Base-by-base conservation (phyloP, 306 rosid genomes). In the Ammopiptanthus mongolicus region DNA sequence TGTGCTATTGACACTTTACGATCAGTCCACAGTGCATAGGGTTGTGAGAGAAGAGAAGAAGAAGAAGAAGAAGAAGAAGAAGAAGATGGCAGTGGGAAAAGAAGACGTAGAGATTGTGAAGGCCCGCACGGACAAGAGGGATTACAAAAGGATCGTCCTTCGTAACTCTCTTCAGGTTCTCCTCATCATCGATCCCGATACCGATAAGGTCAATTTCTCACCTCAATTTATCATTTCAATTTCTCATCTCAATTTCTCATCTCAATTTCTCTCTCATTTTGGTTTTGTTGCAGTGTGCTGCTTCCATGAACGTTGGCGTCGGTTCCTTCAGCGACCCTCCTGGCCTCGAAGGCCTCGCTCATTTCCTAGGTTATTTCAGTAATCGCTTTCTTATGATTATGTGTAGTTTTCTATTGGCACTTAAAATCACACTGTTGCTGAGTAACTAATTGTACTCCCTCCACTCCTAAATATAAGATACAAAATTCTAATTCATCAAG, bases 301-400 rank as follows among this genome's bases (percentile, higher is more conserved):
- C 97, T 85, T 90, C 97, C 72, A 95, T 95, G 99, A 81, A 81
- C 62, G 99, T 95, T 71, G 78, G 90, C 3, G 97, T 95, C 1
- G 99, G 99, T 56, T 84, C 87, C 60, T 95, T 90, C 86, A 80
- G 88, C 74, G 97, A 95, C 71, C 99, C 99, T 55, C 80, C 79
- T 28, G 98, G 93, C 69, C 91, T 95, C 5, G 96, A 90, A 66
- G 98, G 98, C 78, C 97, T 95, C 73, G 98, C 98, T 0, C 98
- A 95, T 87, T 95, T 95, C 58, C 93, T 95, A 34, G 98, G 98
- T 91, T 52, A 6, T 18, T 77, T 10, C 50, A 18, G 22, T 64
- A 13, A 21, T 76, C 19, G 48, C 14, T 28, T 52, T 76, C 47
- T 50, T 62, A 17, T 5, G 51, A n/a, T 36, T 71, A 50, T 50